phyloP scores from a whole-genome alignment of 352 stramenopile genomes.

The Phytopythium kandeliae region DNA sequence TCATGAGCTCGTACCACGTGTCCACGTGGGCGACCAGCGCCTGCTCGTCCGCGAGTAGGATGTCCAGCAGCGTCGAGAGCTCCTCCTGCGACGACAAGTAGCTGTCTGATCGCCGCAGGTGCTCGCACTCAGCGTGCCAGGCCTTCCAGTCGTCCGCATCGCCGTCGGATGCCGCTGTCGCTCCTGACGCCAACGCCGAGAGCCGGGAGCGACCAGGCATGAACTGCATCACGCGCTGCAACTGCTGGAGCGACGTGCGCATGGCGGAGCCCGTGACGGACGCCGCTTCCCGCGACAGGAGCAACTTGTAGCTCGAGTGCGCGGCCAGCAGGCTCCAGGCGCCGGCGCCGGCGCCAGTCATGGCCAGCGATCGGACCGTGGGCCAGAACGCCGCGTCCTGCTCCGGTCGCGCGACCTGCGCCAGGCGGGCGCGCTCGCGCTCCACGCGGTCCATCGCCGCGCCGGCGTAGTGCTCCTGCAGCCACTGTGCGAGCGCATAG shows the following conservation, averaged over 20 bases:
- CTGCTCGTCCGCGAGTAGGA: constrained; percentile 48
- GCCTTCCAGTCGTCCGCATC: constrained; percentile 37
- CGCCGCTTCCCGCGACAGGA: constrained; percentile 32
- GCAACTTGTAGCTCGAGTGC: constrained; percentile 50
- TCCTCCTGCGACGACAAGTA: constrained; percentile 41
- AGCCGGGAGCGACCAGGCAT: constrained; percentile 39
- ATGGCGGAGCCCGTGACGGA: constrained; percentile 38
- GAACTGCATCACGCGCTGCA: constrained; percentile 60
- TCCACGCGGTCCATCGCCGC: constrained; percentile 49
- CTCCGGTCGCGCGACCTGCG: constrained; percentile 19
- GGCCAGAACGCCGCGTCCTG: constrained; percentile 53
- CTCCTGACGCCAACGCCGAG: constrained; percentile 6
- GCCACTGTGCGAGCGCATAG: constrained; percentile 68
- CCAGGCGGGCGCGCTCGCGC: constrained; percentile 30
- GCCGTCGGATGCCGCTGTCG: constrained; percentile 8
- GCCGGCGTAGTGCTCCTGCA: constrained; percentile 72
- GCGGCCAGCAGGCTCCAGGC: constrained; percentile 56
- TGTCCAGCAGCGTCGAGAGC: constrained; percentile 45
- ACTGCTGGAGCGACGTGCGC: constrained; percentile 40
- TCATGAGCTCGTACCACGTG: constrained; percentile 79
- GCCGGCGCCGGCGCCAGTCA: constrained; percentile 38
- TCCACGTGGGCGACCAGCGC: constrained; percentile 29
- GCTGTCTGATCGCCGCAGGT: constrained; percentile 46
- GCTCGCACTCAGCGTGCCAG: constrained; percentile 61
- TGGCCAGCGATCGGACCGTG: constrained; percentile 51